Evolutionary conservation across 495 filamentous ascomycete genomes (phyloP).

Genomic region (Penicillium bialowiezense): DNA sequence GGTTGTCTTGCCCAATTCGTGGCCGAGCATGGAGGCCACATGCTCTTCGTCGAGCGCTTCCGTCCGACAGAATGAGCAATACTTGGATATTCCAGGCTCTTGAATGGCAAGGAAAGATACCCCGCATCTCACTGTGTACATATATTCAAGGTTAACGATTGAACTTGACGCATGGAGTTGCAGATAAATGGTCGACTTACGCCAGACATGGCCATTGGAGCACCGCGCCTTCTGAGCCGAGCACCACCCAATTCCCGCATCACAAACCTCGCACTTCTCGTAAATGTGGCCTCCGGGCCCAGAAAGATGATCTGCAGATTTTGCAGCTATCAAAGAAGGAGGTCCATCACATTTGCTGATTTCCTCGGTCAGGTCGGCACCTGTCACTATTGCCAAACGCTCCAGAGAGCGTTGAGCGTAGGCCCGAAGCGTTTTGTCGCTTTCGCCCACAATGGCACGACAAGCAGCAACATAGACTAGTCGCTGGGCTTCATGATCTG

Average conservation of each 20-base stretch:
- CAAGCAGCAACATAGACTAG: slow-evolving; percentile 40
- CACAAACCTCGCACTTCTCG: slow-evolving; percentile 50
- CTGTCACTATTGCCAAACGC: slow-evolving; percentile 24
- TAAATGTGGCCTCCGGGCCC: slow-evolving; percentile 28
- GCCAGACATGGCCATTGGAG: slow-evolving; percentile 46
- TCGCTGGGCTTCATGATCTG: slow-evolving; percentile 21
- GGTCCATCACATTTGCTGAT: slow-evolving; percentile 24
- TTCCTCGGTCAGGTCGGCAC: slow-evolving; percentile 32
- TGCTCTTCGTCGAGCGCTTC: slow-evolving; percentile 50
- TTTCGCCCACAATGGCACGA: slow-evolving; percentile 32
- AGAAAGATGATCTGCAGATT: slow-evolving; percentile 20
- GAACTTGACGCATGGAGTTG: not conserved
- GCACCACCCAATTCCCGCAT: slow-evolving; percentile 36
- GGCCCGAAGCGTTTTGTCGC: slow-evolving; percentile 18
- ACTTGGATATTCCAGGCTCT: slow-evolving; percentile 52
- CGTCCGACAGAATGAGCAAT: slow-evolving; percentile 47
- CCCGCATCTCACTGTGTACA: slow-evolving; percentile 47
- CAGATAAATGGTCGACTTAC: slow-evolving; percentile 22
- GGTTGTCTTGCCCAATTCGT: slow-evolving; percentile 18
- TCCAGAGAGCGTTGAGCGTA: slow-evolving; percentile 30
- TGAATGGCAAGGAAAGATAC: slow-evolving; percentile 55
- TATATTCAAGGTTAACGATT: not conserved
- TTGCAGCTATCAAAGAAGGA: slow-evolving; percentile 19
- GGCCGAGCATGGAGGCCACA: slow-evolving; percentile 12
- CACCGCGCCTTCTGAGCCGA: slow-evolving; percentile 41